These are phyloP conservation scores for Nothomitra cinnamomea DNA, from an alignment of 2,329 filamentous ascomycete species.

Conservation along the genomic window DNA sequence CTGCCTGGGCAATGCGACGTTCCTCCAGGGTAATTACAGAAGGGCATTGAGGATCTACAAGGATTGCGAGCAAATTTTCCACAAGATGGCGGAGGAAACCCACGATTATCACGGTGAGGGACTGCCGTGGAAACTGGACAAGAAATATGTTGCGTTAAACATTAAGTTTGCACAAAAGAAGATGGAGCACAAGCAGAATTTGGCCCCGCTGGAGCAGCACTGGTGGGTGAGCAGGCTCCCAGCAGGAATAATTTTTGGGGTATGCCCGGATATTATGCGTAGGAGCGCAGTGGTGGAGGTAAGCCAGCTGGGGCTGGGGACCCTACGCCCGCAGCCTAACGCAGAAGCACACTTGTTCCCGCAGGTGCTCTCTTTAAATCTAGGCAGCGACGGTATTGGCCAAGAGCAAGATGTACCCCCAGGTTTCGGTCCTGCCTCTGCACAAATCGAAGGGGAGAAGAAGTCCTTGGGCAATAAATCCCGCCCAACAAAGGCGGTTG, in stretches of 20 bases:
- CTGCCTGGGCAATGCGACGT: slow-evolving; percentile 2
- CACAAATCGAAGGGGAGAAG: too few species aligned
- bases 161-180: background rate
- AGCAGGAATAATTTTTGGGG: background rate
- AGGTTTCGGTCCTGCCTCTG: too few species aligned
- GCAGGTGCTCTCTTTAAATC: too few species aligned
- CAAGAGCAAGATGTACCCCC: too few species aligned
- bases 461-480: too few species aligned
- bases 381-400: too few species aligned
- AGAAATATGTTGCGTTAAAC: slow-evolving; percentile 3
- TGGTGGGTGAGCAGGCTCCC: slow-evolving; percentile 5
- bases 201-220: background rate
- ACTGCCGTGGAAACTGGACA: slow-evolving; percentile 3
- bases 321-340: too few species aligned
- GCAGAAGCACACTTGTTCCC: too few species aligned
- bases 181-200: slow-evolving; percentile 1
- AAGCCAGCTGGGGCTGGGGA: too few species aligned
- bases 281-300: background rate
- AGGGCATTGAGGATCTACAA: slow-evolving; percentile 1
- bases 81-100: background rate
- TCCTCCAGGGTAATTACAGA: background rate
- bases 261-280: background rate
- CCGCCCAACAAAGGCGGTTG: too few species aligned
- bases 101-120: slow-evolving; percentile 2
- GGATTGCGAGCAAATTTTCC: background rate